These are phyloP conservation scores for Apiotrichum domesticum DNA, from an alignment of 1,284 basidiomycete species.

Conservation along the genomic window DNA sequence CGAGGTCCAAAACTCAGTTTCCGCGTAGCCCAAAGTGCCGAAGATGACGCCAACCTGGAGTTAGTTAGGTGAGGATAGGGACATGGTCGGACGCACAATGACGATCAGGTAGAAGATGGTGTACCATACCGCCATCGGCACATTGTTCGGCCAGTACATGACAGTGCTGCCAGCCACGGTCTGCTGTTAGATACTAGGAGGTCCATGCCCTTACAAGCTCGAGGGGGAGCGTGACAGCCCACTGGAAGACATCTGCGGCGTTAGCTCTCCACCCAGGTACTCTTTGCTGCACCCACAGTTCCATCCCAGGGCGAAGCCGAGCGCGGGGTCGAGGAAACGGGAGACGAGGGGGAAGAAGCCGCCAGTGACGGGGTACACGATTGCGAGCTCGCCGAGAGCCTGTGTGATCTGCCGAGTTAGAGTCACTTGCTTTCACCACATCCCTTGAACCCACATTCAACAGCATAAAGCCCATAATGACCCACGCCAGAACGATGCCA, in stretches of 20 bases:
- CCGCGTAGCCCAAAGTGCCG: conserved; percentile 42
- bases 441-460: conserved; percentile 8
- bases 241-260: conserved; percentile 38
- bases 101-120: conserved; percentile 43
- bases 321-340: conserved; percentile 39
- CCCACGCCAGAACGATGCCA: conserved; percentile 47
- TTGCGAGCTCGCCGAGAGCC: conserved; percentile 49
- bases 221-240: conserved; percentile 43
- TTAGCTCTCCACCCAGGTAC: neutral
- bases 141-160: conserved; percentile 39
- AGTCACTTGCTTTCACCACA: too few relatives aligned
- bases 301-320: conserved; percentile 45
- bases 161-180: conserved; percentile 36
- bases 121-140: conserved; percentile 45
- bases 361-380: conserved; percentile 49
- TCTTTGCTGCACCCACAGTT: conserved; percentile 34
- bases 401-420: conserved; percentile 30
- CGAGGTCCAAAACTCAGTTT: conserved; percentile 47
- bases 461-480: conserved; percentile 30
- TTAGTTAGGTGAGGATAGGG: neutral
- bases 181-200: conserved; percentile 20
- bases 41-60: conserved; percentile 10
- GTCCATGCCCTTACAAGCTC: conserved; percentile 34
- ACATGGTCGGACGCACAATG: conserved; percentile 11
- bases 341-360: conserved; percentile 48